These are phyloP conservation scores for Chlorella vulgaris DNA, from an alignment of 139 green algal genomes.

Conservation along the genomic window DNA sequence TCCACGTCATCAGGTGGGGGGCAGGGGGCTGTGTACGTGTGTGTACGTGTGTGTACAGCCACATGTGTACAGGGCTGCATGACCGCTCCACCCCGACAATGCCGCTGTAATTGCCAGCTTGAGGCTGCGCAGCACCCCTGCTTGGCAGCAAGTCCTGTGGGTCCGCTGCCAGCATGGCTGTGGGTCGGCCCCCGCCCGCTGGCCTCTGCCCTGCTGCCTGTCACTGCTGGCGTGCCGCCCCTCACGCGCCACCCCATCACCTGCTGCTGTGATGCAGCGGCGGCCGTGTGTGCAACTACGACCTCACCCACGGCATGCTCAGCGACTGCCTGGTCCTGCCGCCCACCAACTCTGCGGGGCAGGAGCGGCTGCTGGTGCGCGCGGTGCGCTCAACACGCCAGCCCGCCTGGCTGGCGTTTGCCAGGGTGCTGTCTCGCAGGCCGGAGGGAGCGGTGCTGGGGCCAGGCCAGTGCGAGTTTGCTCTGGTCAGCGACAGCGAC, in stretches of 20 bases:
- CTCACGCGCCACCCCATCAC: neutral
- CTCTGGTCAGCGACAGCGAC: constrained; percentile 26
- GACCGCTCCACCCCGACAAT: too few species aligned
- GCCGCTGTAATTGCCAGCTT: too few species aligned
- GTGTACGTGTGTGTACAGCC: too few species aligned
- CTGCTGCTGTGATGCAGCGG: neutral
- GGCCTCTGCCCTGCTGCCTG: neutral
- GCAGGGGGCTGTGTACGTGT: neutral
- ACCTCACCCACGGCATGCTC: constrained; percentile 49
- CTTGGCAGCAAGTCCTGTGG: too few species aligned
- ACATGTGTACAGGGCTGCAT: too few species aligned
- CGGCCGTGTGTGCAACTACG: constrained; percentile 33
- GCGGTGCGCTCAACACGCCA: constrained; percentile 25
- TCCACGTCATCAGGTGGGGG: constrained; percentile 31
- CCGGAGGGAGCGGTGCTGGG: neutral
- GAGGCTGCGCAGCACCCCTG: too few species aligned
- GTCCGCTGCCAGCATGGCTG: too few species aligned
- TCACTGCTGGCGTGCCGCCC: neutral
- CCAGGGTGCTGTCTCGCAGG: constrained; percentile 24
- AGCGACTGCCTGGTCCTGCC: constrained; percentile 32
- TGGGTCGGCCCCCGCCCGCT: too few species aligned
- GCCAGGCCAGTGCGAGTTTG: constrained; percentile 33
- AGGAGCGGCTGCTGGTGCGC: constrained; percentile 28
- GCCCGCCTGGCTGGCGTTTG: constrained; percentile 32
- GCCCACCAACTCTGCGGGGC: neutral